Evolutionary conservation across 2,329 filamentous ascomycete species (phyloP).

Genomic region (Cercospora berteroae): DNA sequence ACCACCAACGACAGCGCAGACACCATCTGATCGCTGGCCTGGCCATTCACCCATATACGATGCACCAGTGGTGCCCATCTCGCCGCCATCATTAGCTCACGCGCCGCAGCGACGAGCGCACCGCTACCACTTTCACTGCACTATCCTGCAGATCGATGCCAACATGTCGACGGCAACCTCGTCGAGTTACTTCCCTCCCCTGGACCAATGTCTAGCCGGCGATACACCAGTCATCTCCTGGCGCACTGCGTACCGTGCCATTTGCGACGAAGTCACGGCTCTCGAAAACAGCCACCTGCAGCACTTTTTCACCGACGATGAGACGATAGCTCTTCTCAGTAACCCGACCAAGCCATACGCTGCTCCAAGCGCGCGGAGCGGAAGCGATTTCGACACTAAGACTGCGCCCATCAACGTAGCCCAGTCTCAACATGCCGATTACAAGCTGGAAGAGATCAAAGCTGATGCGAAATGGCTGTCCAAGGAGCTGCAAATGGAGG

Average conservation of each 20-base stretch:
- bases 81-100: not conserved
- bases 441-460: constrained; percentile 77
- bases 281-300: constrained; percentile 53
- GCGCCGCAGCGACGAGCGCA: not conserved
- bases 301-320: constrained; percentile 68
- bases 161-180: not conserved
- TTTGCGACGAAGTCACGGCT: constrained; percentile 54
- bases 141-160: not conserved
- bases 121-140: not conserved
- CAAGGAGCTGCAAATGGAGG: constrained; percentile 71
- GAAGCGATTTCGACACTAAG: constrained; percentile 72
- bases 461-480: constrained; percentile 84
- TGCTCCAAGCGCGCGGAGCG: constrained; percentile 47
- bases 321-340: constrained; percentile 66
- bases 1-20: not conserved
- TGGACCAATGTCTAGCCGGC: constrained; percentile 81
- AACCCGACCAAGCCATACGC: constrained; percentile 68
- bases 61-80: not conserved
- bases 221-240: constrained; percentile 74
- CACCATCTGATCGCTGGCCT: not conserved
- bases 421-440: constrained; percentile 63
- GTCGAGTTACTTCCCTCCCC: constrained; percentile 68
- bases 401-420: constrained; percentile 84
- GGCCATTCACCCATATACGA: not conserved
- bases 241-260: constrained; percentile 56